A percentile compares a stretch with the other conserved stretches of the same genome.
Conservation (phyloP, 2,329 filamentous ascomycete genomes). For the Talaromyces sp. region DNA sequence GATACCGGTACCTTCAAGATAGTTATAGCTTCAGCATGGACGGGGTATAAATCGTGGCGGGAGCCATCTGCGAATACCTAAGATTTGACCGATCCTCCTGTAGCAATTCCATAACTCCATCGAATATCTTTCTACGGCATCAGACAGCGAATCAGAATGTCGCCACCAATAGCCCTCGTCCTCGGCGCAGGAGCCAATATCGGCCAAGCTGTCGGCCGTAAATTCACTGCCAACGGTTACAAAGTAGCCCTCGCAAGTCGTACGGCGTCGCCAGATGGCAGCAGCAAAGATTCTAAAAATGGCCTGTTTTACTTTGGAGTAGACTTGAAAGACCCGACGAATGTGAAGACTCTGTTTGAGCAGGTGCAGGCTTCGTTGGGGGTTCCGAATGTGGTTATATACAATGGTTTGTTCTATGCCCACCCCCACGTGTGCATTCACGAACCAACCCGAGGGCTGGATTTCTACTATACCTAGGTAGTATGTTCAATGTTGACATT, state of each 20-base stretch:
- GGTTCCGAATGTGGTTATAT: constrained; percentile 44
- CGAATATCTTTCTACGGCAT: no score
- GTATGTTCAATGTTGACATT: background rate
- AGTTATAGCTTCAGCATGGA: background rate
- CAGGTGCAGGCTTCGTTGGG: constrained; percentile 38
- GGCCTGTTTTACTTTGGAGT: constrained; percentile 28
- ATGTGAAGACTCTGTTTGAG: constrained; percentile 40
- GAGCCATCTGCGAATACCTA: background rate
- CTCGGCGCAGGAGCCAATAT: constrained; percentile 47
- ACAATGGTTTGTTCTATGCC: constrained; percentile 20
- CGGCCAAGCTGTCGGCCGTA: constrained; percentile 37
- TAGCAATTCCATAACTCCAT: no score
- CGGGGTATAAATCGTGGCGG: background rate
- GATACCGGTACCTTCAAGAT: background rate
- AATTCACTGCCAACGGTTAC: constrained; percentile 46
- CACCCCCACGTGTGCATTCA: background rate
- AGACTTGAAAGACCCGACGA: constrained; percentile 39
- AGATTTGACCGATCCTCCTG: no score
- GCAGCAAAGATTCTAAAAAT: constrained; percentile 31
- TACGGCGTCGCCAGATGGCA: constrained; percentile 29
- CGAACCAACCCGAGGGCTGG: background rate
- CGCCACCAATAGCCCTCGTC: constrained; percentile 32
- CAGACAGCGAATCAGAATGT: background rate
- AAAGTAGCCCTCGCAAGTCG: constrained; percentile 44
- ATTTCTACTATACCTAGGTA: no score